These are phyloP conservation scores for Polytrichum commune DNA, from an alignment of 225 moss, liverwort and hornwort genomes.

Conservation along the genomic window DNA sequence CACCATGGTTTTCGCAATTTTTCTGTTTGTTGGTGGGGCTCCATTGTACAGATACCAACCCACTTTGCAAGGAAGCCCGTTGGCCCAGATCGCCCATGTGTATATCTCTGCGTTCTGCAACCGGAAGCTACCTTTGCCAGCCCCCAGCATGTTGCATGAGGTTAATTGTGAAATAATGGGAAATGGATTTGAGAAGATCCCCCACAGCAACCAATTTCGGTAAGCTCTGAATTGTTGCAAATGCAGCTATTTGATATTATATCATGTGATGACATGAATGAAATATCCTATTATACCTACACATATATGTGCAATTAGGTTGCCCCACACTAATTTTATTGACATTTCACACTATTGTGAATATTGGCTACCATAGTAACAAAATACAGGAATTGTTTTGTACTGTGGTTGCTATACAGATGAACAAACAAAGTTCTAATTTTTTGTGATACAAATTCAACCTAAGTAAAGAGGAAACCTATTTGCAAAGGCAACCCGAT, in stretches of 20 bases:
- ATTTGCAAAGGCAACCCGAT: no score
- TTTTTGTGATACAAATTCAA: no score
- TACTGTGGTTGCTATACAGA: no score
- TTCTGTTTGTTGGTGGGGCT: slow-evolving; percentile 18
- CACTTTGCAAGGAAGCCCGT: slow-evolving; percentile 17
- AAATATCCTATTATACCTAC: no score
- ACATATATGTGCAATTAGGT: no score
- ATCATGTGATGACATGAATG: no score
- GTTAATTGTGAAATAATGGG: background rate
- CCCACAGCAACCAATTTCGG: slow-evolving; percentile 31
- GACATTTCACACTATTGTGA: no score
- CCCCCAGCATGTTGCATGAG: slow-evolving; percentile 17
- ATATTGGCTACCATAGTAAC: no score
- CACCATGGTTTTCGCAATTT: slow-evolving; percentile 24
- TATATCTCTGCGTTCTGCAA: slow-evolving; percentile 19
- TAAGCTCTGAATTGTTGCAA: background rate
- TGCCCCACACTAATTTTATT: no score
- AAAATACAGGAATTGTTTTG: no score
- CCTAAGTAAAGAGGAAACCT: no score
- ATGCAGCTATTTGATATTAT: background rate
- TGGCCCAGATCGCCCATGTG: slow-evolving; percentile 24
- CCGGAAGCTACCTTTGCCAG: slow-evolving; percentile 5
- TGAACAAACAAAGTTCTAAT: no score
- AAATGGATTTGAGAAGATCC: slow-evolving; percentile 1
- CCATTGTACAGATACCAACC: slow-evolving; percentile 32